Evolutionary conservation across 1,139 yeast species (phyloP), one percentile per base, ranked within the genome.

Genomic region (Blastobotrys arbuscula): DNA sequence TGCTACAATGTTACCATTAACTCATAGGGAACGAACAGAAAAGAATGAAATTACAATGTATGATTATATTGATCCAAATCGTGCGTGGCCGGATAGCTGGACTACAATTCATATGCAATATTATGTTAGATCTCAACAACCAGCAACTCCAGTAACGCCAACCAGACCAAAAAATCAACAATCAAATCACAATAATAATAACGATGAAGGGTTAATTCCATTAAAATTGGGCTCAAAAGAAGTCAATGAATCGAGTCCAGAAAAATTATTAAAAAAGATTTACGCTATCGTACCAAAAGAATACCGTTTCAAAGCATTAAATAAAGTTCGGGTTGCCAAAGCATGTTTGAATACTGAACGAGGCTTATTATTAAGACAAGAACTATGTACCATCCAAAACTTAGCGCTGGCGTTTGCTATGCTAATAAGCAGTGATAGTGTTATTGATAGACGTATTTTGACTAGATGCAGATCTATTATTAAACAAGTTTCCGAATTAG

Each of bases 401-500:
- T 70, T 78, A 47, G 81, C 96, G 0, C 72, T 84, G 38, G 85
- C 87, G 0, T 76, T 81, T 55, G 70, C 79, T 47, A 78, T 80
- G 46, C 78, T 81, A 38, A 75, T 76, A 38, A 69, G 67, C 47
- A 61, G 66, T 9, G 75, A 75, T 23, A 68, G 69, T 24, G 72
- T 68, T 39, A 77, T 85, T 20, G 78, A 84, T 3, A 74, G 86
- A 10, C 74, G 79, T 49, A 71, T 89, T 19, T 80, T 87, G 58
- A 89, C 84, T 54, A 72, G 81, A 2, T 90, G 86, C 57, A 94
- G 95, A 7, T 80, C 83, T 56, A 72, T 88, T 10, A 74, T 89
- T 60, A 79, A 80, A 49, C 82, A 82, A 54, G 67, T 88, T 52
- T 82, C 84, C 34, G 94, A 83, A 49, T 70, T 88, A 50, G 72